phyloP scores from a whole-genome alignment of 164 flowering plant genomes.

The Annona cherimola region DNA sequence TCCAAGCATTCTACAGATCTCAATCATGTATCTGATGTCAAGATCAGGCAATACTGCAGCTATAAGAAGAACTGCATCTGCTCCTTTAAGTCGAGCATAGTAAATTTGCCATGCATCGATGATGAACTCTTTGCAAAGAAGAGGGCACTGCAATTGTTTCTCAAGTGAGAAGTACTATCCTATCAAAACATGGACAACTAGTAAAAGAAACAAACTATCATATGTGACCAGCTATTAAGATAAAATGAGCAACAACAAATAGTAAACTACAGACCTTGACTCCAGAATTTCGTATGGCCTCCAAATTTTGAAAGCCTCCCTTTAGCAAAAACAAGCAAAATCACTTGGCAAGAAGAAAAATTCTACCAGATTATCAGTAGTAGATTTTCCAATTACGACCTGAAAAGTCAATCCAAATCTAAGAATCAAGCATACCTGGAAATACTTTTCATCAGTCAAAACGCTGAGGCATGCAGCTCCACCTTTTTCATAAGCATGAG shows the following conservation, averaged over 20 bases:
- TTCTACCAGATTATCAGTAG: background rate
- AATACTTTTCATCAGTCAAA: conserved; percentile 85
- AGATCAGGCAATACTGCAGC: conserved; percentile 90
- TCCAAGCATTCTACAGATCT: conserved; percentile 85
- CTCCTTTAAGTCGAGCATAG: conserved; percentile 91
- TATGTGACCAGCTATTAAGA: too few relatives aligned
- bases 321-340: conserved; percentile 9
- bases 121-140: conserved; percentile 93
- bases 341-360: background rate
- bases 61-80: conserved; percentile 94
- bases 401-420: background rate
- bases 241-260: background rate
- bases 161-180: conserved; percentile 6
- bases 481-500: conserved; percentile 88
- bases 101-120: conserved; percentile 95
- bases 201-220: background rate
- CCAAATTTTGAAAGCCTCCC: conserved; percentile 95
- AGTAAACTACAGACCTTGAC: conserved; percentile 54
- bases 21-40: conserved; percentile 78
- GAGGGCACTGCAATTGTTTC: conserved; percentile 76
- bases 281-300: conserved; percentile 74
- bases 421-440: conserved; percentile 41
- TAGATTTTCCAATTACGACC: background rate
- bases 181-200: conserved; percentile 11
- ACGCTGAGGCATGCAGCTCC: conserved; percentile 99